Base-by-base conservation (phyloP, 192 early-diverging fungal species). In the Fimicolochytrium jonesii region DNA sequence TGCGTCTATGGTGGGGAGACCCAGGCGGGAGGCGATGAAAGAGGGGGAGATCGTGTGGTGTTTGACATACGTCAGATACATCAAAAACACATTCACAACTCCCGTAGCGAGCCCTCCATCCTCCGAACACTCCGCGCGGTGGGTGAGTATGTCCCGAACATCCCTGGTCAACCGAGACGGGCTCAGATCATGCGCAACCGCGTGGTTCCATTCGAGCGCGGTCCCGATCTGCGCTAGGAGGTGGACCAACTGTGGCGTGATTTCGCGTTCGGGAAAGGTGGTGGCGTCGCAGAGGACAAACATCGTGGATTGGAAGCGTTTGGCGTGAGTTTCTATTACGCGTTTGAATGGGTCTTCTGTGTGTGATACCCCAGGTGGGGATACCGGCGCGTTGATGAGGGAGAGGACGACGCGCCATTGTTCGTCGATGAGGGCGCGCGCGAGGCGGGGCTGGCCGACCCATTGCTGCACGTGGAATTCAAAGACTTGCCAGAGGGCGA, bases 401-500 rank as follows among this genome's bases (percentile, higher is more conserved):
- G 77, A 50, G 20, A 45, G 28, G 20, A 81, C 59, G 32, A 81
- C 64, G 18, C 74, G 56, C 29, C 73, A 67, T 60, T 81, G 76
- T 30, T 74, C 75, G 49, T 73, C 69, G 29, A 81, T 61, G 31
- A 81, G 52, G 5, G 59, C 56, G 4, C 59, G 41, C 22, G 72
- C 67, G 15, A 81, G 66, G 0, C 62, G 56, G 1, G 70, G 57
- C 45, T 71, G 47, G 4, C 77, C 77, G 30, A 81, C 70, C 77
- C 77, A 81, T 52, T 81, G 76, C 33, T 66, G 59, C 5, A 76
- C 77, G 26, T 73, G 66, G 48, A 72, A 71, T 58, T 81, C 77
- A 70, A 81, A 81, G 6, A 81, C 79, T 65, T 81, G 79, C 79
- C 79, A 81, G 4, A 81, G 28, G 3, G 79, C 70, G 32, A 81